phyloP scores from a whole-genome alignment of 805 yeast species.

The Myxozyma sirexii region DNA sequence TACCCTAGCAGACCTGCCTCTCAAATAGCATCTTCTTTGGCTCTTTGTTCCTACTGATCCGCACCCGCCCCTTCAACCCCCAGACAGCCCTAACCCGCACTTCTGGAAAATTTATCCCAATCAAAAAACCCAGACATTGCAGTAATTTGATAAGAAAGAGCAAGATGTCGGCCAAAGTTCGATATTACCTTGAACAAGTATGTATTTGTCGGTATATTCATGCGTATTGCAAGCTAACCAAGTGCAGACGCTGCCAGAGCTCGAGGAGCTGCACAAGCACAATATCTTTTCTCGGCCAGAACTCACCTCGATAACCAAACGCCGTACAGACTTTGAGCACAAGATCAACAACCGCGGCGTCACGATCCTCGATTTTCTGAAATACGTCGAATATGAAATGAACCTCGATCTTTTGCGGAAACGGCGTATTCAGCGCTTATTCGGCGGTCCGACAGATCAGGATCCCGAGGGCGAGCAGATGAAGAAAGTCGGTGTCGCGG shows the following conservation, averaged over 20 bases:
- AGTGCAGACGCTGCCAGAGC: slow-evolving; percentile 76
- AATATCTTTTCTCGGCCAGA: slow-evolving; percentile 80
- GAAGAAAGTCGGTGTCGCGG: slow-evolving; percentile 53
- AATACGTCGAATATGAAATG: slow-evolving; percentile 77
- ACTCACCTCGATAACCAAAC: slow-evolving; percentile 80
- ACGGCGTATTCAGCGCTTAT: slow-evolving; percentile 66
- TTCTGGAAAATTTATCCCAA: neutral
- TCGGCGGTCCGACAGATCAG: slow-evolving; percentile 5
- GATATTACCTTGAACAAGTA: slow-evolving; percentile 58
- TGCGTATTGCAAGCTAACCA: neutral
- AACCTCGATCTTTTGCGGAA: slow-evolving; percentile 76
- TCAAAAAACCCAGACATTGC: neutral
- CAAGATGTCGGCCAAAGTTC: slow-evolving; percentile 56
- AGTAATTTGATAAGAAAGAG: neutral
- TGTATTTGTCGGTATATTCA: slow-evolving; percentile 4
- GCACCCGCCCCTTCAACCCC: neutral
- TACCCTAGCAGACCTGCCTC: too few relatives aligned
- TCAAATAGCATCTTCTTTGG: too few relatives aligned
- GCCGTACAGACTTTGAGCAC: slow-evolving; percentile 95
- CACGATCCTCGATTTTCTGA: slow-evolving; percentile 71
- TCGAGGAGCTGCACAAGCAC: slow-evolving; percentile 80
- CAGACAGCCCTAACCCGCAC: neutral
- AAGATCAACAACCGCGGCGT: slow-evolving; percentile 82
- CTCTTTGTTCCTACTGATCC: too few relatives aligned
- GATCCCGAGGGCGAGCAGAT: neutral